Evolutionary conservation across 2,329 filamentous ascomycete genomes (phyloP), one percentile per base, ranked within the genome.

Genomic region (Penicillium paneum): DNA sequence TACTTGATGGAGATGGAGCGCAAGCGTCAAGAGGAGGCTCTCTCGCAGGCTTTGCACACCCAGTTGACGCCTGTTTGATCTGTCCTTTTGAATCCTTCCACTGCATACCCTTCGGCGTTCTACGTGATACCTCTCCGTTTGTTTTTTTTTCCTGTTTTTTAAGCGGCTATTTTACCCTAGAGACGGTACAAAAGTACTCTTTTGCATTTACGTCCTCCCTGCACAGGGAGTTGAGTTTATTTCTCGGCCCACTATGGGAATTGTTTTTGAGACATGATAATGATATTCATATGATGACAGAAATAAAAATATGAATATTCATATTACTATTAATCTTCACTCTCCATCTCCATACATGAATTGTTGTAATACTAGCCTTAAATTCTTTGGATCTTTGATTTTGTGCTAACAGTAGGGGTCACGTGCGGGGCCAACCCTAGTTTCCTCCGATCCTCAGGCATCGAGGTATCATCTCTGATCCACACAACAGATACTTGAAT

Each of bases 1-100:
- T 97, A 88, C 75, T 77, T 96, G 52, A 81, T 82, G 66, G 85
- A 91, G 57, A 83, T 89, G 74, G 87, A 91, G 71, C 77, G 81
- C 68, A 87, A 90, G 79, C 78, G 81, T 60, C 79, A 86, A 63
- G 82, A 84, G 60, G 77, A 83, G 64, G 80, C 79, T 39, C 65
- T 84, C 36, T 68, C 74, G 7, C 71, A 77, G 58, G 76, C 77
- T 28, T 57, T 80, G 55, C 64, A 74, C 49, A 63, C 55, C n/a
- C 64, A 71, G 39, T 48, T 70, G 44, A 63, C 69, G 12, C 60
- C 66, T 45, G 47, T 58, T 19, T 64, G 66, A 58, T 72, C 13
- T 40, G 15, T 46, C 21, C 15, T 21, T 52, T 52, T 44, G 34
- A 21, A 35, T 46, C 40, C 24, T 54, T 57, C 41, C 8, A 29